Conservation (phyloP, 2,329 filamentous ascomycete species). For the Diaporthe vaccinii region DNA sequence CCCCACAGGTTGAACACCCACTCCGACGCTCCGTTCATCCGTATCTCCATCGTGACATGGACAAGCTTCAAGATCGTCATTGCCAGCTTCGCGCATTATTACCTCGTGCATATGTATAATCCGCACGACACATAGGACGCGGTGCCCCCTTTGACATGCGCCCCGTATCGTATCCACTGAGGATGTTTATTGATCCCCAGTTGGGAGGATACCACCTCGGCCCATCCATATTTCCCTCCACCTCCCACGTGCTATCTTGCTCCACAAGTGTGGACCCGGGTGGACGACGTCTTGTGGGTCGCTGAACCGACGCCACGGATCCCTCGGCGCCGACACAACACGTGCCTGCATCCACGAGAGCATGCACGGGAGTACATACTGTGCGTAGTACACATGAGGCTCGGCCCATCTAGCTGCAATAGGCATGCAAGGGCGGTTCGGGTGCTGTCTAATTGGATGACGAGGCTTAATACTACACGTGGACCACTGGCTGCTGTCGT, state of each 20-base stretch:
- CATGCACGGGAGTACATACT: not conserved
- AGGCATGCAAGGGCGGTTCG: not conserved
- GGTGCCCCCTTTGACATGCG: not conserved
- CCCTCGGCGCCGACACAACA: not conserved
- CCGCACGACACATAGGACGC: not conserved
- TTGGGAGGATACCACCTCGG: not conserved
- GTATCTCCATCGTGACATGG: not conserved
- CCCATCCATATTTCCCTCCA: slow-evolving; percentile 2
- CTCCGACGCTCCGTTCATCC: not conserved
- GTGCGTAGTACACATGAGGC: not conserved
- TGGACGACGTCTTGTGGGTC: not conserved
- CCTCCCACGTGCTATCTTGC: slow-evolving; percentile 8
- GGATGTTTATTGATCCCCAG: not conserved
- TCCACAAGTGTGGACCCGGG: not conserved
- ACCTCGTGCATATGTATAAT: not conserved
- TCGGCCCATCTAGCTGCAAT: not conserved
- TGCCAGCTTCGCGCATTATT: not conserved
- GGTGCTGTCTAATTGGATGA: not conserved
- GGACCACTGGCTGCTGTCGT: not conserved
- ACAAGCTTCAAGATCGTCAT: not conserved
- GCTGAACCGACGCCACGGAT: not conserved
- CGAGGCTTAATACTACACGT: not conserved
- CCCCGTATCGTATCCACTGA: not conserved
- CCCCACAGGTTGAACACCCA: not conserved
- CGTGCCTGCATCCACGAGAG: not conserved